These are phyloP conservation scores for Aspergillus heteromorphus DNA, from an alignment of 495 filamentous ascomycete genomes.

Conservation along the genomic window DNA sequence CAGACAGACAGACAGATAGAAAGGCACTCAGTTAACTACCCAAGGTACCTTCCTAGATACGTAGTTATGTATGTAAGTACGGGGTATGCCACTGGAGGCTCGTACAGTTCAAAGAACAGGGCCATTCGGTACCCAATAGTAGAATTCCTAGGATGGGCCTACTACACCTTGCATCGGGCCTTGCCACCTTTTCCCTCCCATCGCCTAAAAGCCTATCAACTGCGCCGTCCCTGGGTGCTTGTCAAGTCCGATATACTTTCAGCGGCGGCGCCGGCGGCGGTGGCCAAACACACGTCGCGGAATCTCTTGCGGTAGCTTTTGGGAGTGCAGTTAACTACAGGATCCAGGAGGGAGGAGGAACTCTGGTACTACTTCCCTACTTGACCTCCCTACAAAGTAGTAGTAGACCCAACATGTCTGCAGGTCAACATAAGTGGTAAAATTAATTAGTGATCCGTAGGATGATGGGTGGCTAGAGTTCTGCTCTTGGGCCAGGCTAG, in stretches of 20 bases:
- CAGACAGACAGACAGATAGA: no score
- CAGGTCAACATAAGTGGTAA: constrained; percentile 13
- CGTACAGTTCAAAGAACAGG: background rate
- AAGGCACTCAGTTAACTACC: no score
- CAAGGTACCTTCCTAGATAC: no score
- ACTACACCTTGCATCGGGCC: background rate
- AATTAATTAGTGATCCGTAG: constrained; percentile 10
- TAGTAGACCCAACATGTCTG: no score
- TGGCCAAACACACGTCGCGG: background rate
- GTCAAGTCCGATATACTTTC: background rate
- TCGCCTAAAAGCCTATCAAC: background rate
- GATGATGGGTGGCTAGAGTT: background rate
- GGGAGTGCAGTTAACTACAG: no score
- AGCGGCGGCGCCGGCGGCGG: background rate
- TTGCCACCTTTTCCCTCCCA: constrained; percentile 3
- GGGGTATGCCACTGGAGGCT: background rate
- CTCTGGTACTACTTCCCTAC: no score
- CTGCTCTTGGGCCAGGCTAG: background rate
- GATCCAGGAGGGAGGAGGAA: no score
- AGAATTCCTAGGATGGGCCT: background rate
- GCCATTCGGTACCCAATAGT: constrained; percentile 6
- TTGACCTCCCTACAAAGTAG: no score
- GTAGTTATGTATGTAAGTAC: background rate
- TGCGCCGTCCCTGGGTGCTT: background rate
- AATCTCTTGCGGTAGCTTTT: background rate